Evolutionary conservation across 2,329 filamentous ascomycete genomes (phyloP), one percentile per base, ranked within the genome.

Genomic region (Calonectria hongkongensis): DNA sequence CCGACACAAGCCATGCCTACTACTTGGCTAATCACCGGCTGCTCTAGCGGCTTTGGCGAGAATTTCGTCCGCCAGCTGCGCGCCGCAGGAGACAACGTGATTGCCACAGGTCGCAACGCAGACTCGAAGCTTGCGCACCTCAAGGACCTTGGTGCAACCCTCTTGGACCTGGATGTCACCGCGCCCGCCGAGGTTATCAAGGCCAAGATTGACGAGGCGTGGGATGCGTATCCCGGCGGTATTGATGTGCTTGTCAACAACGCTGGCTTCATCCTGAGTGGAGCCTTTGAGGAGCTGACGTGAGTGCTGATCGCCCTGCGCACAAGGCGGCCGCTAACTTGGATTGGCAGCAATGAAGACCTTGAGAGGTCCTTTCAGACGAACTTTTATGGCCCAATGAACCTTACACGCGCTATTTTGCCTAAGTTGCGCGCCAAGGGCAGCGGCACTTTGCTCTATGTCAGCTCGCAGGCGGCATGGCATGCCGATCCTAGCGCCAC

Each of bases 21-120:
- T 1, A 84, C 82, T 1, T 86, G 83, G 83, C 48, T 87, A 18
- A 83, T 87, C 47, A 87, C 86, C 1, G 85, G 85, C 56, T 86
- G 84, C 75, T 86, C 85, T 10, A 86, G 83, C 62, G 86, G 85
- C 25, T 87, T 87, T 45, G 86, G 85, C 16, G 79, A 83, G 45
- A 62, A 78, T 5, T 78, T 87, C 21, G 83, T 84, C 6, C 80
- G 82, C 18, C 81, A 84, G 62, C 81, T 87, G 43, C 76, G 83
- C 12, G 79, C 82, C 25, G 75, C 77, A 2, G 86, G 85, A 0
- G 84, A 87, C 54, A 82, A 84, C 18, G 83, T 86, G 18, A 84
- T 87, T 65, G 85, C 86, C 0, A 86, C 85, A 0, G 85, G 84
- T 0, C 84, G 85, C 5, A 80, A 84, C 21, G 82, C 83, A 0